Evolutionary conservation across 768 basidiomycete species (phyloP), one percentile per base, ranked within the genome.

Genomic region (Agrocybe chaxingu): DNA sequence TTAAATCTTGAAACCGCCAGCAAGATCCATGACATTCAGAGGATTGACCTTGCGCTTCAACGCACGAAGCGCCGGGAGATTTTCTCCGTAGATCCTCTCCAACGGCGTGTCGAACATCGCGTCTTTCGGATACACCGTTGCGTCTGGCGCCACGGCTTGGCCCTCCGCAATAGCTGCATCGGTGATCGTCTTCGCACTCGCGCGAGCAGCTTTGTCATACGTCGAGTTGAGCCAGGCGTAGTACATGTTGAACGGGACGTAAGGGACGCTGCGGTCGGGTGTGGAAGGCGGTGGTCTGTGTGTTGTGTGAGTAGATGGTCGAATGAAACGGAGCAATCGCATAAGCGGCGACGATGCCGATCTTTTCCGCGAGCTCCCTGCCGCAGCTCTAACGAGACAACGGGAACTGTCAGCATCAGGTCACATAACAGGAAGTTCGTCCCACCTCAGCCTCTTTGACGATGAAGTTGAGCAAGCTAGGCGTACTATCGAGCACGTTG

Each of bases 1-100:
- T 51, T 44, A 74, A 38, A 80, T 64, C 64, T 82, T 85, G 63
- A 75, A 85, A 8, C 84, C 84, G 4, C 84, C 84, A n/a, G 84
- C 74, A 9, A 83, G 74, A 10, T 73, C 76, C 83, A 88, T 87
- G 39, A 85, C 71, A 57, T 80, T 74, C 4, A 65, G 45, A 0
- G 84, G 84, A 59, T 88, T 85, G 42, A 80, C 70, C 24, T 42
- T 50, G 45, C 52, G 56, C 59, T 77, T 80, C 9, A 84, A 62
- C 12, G 47, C 53, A 46, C 61, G 53, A 57, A 85, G 55, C 51
- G 47, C 61, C 7, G 62, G 60, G 1, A 86, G 40, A 52, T 83
- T 79, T 2, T 39, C 55, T 1, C 80, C 82, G 54, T 80, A 85
- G 32, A 87, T 69, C 9, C 63, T 55, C 47, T 73, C 66, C 34